A percentile compares a stretch with the other conserved stretches of the same genome.
These are phyloP conservation scores for Entophlyctis helioformis DNA, from an alignment of 192 early-diverging fungal species.

Conservation along the genomic window DNA sequence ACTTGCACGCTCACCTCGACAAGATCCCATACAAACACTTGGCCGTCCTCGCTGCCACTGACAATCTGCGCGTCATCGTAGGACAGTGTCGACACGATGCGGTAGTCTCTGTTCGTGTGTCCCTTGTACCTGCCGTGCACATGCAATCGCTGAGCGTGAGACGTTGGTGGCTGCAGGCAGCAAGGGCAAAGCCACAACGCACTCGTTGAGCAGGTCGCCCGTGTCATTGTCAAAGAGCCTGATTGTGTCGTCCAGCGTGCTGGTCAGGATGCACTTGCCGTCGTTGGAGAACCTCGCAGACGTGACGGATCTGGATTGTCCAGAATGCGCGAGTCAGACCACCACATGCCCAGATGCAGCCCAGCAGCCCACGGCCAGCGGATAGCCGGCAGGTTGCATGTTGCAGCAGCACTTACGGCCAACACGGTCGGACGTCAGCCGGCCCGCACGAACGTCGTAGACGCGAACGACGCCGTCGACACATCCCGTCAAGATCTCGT, in stretches of 20 bases:
- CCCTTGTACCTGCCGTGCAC: slow-evolving; percentile 50
- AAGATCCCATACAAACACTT: slow-evolving; percentile 77
- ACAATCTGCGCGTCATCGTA: slow-evolving; percentile 62
- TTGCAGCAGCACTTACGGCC: slow-evolving; percentile 35
- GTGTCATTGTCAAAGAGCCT: slow-evolving; percentile 72
- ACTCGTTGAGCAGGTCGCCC: slow-evolving; percentile 61
- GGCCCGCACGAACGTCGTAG: slow-evolving; percentile 77
- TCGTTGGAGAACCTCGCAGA: slow-evolving; percentile 56
- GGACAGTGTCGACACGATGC: slow-evolving; percentile 57
- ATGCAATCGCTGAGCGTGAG: neutral
- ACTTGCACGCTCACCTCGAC: slow-evolving; percentile 35
- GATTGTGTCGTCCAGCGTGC: slow-evolving; percentile 64
- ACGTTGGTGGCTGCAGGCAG: neutral
- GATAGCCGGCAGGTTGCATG: too few species aligned
- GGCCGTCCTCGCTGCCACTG: slow-evolving; percentile 83
- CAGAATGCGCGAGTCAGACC: too few species aligned
- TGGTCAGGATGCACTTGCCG: slow-evolving; percentile 60
- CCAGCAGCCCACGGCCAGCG: too few species aligned
- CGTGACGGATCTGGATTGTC: slow-evolving; percentile 60
- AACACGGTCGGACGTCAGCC: slow-evolving; percentile 55
- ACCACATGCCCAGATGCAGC: too few species aligned
- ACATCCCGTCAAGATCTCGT: slow-evolving; percentile 68
- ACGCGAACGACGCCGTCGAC: slow-evolving; percentile 72
- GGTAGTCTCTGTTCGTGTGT: slow-evolving; percentile 69
- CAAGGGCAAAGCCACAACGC: slow-evolving; percentile 7